phyloP scores from a whole-genome alignment of 371 early-diverging fungal genomes.

The Smittium culicis region DNA sequence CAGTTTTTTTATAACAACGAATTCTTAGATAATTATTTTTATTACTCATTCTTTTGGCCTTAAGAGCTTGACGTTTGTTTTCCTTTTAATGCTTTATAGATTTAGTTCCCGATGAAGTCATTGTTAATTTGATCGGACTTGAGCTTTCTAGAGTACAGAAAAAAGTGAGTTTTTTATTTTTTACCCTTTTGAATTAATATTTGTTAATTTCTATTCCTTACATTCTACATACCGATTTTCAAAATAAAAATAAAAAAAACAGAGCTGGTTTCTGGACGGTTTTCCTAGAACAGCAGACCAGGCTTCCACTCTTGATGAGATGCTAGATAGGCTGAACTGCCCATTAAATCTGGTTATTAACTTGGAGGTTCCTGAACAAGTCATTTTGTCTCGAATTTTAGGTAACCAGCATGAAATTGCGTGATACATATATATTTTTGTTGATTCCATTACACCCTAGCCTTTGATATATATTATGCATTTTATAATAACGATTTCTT shows the following conservation, averaged over 20 bases:
- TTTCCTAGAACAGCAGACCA: conserved; percentile 88
- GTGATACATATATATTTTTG: too few species aligned
- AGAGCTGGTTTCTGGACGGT: conserved; percentile 87
- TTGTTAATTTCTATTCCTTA: conserved; percentile 1
- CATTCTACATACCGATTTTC: conserved; percentile 9
- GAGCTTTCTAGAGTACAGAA: conserved; percentile 43
- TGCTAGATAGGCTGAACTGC: conserved; percentile 37
- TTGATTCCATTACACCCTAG: too few species aligned
- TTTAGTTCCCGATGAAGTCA: conserved; percentile 63
- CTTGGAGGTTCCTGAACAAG: conserved; percentile 78
- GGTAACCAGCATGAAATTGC: too few species aligned
- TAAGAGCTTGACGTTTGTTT: neutral
- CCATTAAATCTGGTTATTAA: conserved; percentile 74
- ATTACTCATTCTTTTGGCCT: neutral
- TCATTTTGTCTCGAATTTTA: conserved; percentile 85
- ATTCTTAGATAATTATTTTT: neutral
- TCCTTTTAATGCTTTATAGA: too few species aligned
- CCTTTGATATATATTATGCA: too few species aligned
- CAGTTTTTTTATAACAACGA: conserved; percentile 6
- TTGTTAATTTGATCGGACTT: conserved; percentile 54
- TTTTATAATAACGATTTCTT: too few species aligned
- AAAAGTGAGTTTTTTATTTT: conserved; percentile 1
- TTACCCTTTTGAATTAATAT: conserved; percentile 9
- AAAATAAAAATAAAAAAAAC: neutral
- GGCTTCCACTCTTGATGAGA: conserved; percentile 60